phyloP scores from a whole-genome alignment of 2,329 filamentous ascomycete genomes.

The Stagonosporopsis cucurbitacearum region DNA sequence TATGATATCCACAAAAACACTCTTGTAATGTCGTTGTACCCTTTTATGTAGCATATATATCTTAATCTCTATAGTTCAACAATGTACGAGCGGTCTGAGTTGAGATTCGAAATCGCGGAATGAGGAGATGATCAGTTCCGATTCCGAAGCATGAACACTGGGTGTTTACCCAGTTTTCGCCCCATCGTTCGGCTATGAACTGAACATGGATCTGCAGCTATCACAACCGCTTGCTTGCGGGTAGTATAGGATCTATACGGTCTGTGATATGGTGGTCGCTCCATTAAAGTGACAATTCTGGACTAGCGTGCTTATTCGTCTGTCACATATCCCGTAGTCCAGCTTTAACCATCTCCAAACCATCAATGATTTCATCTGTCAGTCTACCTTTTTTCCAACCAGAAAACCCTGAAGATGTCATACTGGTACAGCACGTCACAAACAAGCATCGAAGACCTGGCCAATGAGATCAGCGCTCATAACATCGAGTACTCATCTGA shows the following conservation, averaged over 20 bases:
- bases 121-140: background rate
- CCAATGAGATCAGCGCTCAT: background rate
- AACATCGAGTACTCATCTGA: constrained; percentile 19
- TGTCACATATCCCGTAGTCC: background rate
- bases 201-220: background rate
- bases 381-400: background rate
- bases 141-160: background rate
- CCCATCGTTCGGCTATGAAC: background rate
- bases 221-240: background rate
- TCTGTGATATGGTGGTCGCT: background rate
- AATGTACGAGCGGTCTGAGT: background rate
- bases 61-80: background rate
- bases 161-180: no score
- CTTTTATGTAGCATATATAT: constrained; percentile 12
- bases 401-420: background rate
- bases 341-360: background rate
- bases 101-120: background rate
- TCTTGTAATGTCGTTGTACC: constrained; percentile 12
- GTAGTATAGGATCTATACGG: background rate
- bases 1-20: constrained; percentile 14
- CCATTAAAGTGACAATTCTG: background rate
- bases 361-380: background rate
- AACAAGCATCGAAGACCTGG: background rate
- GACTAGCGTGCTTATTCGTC: constrained; percentile 2
- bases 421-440: constrained; percentile 4